Evolutionary conservation across 306 rosid species (phyloP).

Genomic region (Pyrus communis): DNA sequence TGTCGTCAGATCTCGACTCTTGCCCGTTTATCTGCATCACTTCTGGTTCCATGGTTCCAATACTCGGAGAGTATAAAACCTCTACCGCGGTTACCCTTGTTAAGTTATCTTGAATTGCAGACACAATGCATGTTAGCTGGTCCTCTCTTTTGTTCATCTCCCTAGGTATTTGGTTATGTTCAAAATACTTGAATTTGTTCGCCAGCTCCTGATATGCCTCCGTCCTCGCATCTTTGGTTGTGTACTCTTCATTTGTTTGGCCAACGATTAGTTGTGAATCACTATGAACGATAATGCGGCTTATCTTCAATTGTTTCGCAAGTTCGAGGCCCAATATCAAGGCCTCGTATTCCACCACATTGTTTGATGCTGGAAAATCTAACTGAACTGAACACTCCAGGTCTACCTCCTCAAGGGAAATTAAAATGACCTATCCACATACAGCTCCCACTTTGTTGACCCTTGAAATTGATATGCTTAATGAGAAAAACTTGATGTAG

Average conservation of each 20-base stretch:
- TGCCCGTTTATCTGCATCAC: neutral
- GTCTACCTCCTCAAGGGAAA: rapidly evolving
- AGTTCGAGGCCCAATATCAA: too few species aligned
- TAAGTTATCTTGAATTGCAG: rapidly evolving
- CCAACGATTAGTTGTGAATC: too few species aligned
- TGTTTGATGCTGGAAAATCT: too few species aligned
- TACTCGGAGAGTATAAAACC: neutral
- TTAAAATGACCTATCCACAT: neutral
- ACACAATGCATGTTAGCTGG: rapidly evolving
- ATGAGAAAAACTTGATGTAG: too few species aligned
- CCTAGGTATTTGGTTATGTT: neutral
- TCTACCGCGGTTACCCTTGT: neutral
- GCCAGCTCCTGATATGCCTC: neutral
- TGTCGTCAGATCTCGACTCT: too few species aligned
- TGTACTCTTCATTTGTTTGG: neutral
- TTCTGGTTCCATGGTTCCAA: neutral
- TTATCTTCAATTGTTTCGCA: too few species aligned
- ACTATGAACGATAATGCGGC: too few species aligned
- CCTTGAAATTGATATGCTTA: too few species aligned
- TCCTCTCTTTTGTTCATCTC: rapidly evolving
- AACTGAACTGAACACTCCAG: neutral
- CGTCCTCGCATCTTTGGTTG: neutral
- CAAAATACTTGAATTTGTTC: rapidly evolving
- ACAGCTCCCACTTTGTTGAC: neutral
- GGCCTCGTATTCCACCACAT: too few species aligned